These are phyloP conservation scores for Gossypium australe DNA, from an alignment of 345 rosid species.

Conservation along the genomic window DNA sequence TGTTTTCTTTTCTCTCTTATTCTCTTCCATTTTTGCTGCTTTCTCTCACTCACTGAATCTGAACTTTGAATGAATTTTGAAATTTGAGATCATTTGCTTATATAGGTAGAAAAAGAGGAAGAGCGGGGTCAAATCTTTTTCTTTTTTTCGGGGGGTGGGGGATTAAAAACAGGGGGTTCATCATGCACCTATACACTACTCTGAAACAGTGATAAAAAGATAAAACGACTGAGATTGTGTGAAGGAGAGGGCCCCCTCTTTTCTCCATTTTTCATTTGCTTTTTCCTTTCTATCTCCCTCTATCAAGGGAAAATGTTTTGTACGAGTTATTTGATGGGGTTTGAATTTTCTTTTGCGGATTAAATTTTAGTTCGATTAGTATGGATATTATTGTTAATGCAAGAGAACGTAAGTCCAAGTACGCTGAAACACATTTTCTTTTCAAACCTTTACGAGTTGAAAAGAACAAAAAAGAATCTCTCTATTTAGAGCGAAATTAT, in stretches of 20 bases:
- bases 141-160: no score
- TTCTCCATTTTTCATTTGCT: not conserved
- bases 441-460: no score
- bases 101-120: not conserved
- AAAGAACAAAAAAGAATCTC: no score
- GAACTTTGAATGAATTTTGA: not conserved
- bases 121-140: no score
- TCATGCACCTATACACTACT: not conserved
- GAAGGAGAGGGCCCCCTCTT: not conserved
- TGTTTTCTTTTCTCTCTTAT: not conserved
- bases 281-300: not conserved
- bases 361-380: fast-evolving
- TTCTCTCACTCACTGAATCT: not conserved
- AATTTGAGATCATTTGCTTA: not conserved
- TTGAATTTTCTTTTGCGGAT: no score
- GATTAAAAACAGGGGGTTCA: no score
- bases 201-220: no score
- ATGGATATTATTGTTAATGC: fast-evolving
- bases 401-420: fast-evolving
- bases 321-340: no score
- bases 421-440: fast-evolving
- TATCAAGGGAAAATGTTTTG: no score
- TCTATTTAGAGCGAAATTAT: no score
- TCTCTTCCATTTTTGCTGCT: not conserved
- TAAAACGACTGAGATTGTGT: no score